A percentile compares a stretch with the other conserved stretches of the same genome.
These are phyloP conservation scores for Haberlea rhodopensis DNA, from an alignment of 257 asterid genomes.

Conservation along the genomic window DNA sequence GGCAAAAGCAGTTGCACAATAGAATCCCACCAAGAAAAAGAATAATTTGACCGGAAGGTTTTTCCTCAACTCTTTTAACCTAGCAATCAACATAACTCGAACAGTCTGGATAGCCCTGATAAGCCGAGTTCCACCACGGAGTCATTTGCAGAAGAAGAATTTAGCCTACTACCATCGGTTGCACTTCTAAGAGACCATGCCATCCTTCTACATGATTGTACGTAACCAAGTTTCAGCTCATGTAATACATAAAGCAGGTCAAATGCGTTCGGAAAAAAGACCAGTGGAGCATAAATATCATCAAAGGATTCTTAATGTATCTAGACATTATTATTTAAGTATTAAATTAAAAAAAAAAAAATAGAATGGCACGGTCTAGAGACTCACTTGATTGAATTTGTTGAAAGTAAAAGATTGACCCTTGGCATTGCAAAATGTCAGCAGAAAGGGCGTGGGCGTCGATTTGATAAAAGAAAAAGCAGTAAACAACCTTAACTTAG, in stretches of 20 bases:
- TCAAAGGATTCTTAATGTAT: neutral
- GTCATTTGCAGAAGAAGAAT: conserved; percentile 44
- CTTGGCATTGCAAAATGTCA: conserved; percentile 14
- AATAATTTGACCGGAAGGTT: conserved; percentile 68
- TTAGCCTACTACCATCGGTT: conserved; percentile 53
- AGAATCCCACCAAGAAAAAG: conserved; percentile 82
- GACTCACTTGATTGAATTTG: conserved; percentile 34
- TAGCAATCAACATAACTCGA: conserved; percentile 41
- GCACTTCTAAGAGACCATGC: conserved; percentile 61
- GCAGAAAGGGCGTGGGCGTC: conserved; percentile 20
- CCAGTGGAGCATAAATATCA: neutral
- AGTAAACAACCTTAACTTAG: conserved; percentile 24
- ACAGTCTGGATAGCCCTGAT: conserved; percentile 57
- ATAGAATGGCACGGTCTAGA: neutral
- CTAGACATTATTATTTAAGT: neutral
- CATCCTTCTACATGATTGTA: conserved; percentile 43
- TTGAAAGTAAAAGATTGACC: conserved; percentile 23
- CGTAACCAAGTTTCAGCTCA: conserved; percentile 6
- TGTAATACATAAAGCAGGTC: neutral
- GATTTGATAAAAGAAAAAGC: conserved; percentile 28
- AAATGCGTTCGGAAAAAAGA: neutral
- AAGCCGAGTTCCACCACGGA: conserved; percentile 67
- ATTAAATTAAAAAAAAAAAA: neutral
- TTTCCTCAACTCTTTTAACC: conserved; percentile 52
- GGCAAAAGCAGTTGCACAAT: conserved; percentile 89